phyloP scores from a whole-genome alignment of 164 flowering plant genomes.

The Vitis rotundifolia region DNA sequence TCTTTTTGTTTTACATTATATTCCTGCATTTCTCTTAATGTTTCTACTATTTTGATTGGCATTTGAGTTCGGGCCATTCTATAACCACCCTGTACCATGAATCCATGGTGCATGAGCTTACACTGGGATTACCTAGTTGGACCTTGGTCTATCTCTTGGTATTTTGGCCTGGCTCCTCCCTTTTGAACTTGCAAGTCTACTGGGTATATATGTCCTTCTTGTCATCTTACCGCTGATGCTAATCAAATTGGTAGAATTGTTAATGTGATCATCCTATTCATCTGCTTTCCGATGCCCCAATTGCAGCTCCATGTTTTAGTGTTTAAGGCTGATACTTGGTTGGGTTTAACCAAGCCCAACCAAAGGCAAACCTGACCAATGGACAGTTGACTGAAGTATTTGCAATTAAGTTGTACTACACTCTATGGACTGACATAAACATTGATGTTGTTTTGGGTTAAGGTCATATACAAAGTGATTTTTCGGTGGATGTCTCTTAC shows the following conservation, averaged over 20 bases:
- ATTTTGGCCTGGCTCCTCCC: background rate
- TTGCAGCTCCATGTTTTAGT: no score
- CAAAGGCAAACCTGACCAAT: background rate
- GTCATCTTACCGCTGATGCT: background rate
- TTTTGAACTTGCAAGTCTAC: background rate
- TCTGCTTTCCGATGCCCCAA: no score
- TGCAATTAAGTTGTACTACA: no score
- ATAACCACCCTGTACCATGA: background rate
- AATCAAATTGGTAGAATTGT: background rate
- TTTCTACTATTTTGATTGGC: background rate
- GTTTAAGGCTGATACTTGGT: background rate
- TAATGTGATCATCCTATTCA: no score
- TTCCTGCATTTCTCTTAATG: no score
- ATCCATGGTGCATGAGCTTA: background rate
- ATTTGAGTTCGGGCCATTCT: background rate
- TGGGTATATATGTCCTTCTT: background rate
- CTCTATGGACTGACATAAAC: background rate
- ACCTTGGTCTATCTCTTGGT: background rate
- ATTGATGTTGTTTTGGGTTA: background rate
- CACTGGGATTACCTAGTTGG: background rate
- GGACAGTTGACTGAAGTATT: conserved; percentile 1
- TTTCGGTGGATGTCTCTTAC: background rate
- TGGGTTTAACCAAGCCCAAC: background rate
- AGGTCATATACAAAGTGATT: background rate
- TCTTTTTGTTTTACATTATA: background rate